Evolutionary conservation across 768 basidiomycete species (phyloP).

Genomic region (Mycena albidolilacea): DNA sequence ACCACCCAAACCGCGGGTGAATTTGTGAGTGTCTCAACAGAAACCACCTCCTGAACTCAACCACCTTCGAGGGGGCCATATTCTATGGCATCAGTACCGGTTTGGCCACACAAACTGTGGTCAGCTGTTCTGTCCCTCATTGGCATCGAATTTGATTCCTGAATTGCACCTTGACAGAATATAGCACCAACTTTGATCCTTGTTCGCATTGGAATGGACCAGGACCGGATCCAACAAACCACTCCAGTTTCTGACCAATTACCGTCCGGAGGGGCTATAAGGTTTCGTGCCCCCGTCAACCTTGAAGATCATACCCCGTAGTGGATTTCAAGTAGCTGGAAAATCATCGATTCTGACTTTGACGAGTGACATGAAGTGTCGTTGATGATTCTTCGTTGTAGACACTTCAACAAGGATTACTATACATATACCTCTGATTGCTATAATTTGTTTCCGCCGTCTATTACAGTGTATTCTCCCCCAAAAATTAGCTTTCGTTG

Average conservation of each 20-base stretch:
- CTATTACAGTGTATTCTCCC: not conserved
- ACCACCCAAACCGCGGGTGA: conserved; percentile 20
- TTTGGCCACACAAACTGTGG: conserved; percentile 25
- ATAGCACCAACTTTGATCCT: conserved; percentile 26
- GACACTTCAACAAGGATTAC: conserved; percentile 19
- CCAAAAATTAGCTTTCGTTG: no score
- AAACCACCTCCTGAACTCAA: conserved; percentile 18
- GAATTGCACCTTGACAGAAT: conserved; percentile 23
- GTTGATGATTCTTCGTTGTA: conserved; percentile 16
- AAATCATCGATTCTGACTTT: conserved; percentile 17
- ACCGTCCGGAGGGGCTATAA: conserved; percentile 18
- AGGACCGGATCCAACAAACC: conserved; percentile 11
- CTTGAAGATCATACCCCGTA: conserved; percentile 21
- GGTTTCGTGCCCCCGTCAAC: conserved; percentile 16
- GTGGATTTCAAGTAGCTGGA: conserved; percentile 15
- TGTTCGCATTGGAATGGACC: conserved; percentile 19
- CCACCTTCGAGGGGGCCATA: conserved; percentile 17
- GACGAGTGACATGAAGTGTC: conserved; percentile 16
- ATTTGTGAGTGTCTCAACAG: conserved; percentile 23
- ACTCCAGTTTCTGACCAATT: conserved; percentile 21
- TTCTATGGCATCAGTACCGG: conserved; percentile 17
- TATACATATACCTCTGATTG: conserved; percentile 18
- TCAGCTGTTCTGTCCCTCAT: conserved; percentile 18
- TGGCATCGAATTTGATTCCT: conserved; percentile 16
- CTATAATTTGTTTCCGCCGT: conserved; percentile 18